Base-by-base conservation (phyloP, 2,329 filamentous ascomycete species). In the Colletotrichum falcatum region DNA sequence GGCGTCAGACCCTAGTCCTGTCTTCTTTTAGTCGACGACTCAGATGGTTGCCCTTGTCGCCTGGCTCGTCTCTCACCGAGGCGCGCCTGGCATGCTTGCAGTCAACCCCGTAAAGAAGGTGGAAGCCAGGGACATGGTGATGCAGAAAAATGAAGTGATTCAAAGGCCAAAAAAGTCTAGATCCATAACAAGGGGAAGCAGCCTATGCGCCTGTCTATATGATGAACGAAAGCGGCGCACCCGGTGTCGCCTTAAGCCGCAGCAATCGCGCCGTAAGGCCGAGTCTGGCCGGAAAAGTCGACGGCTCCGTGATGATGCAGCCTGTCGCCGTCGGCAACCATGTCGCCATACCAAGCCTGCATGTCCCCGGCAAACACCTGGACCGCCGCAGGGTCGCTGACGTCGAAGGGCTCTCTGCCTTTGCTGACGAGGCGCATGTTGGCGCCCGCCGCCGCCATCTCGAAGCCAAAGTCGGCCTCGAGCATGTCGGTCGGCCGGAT, bases 391-490 rank as follows among this genome's bases (percentile, higher is more conserved):
- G 23, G 30, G 9, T 80, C 74, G 28, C 74, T 76, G 0, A 59
- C 23, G 18, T 80, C 71, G 20, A 80, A 67, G 0, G 79, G 79
- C 70, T 80, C 65, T 37, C 60, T 51, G 23, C 60, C 69, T n/a
- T 60, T 51, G 2, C 53, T 18, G 14, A 71, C 58, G 46, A 69
- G 69, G 5, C 53, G 65, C 11, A 71, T 59, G 5, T 71, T 66
- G 18, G 69, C 48, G 1, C 28, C 44, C 18, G 69, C 53, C 20
- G 35, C 53, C 37, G 54, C 23, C 42, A 55, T 26, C 7, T 60
- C 65, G 9, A 62, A 35, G 6, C 46, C 48, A 12, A 68, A 37
- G n/a, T 71, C 53, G 20, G 62, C 46, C 59, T 71, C 65, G 6
- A 68, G 35, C 46, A 44, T 60, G n/a, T 60, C 37, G 1, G 46